Percentiles rank a stretch among this genome's conserved stretches.
These are phyloP conservation scores for Citrus cavaleriei DNA, from an alignment of 345 rosid species.

Conservation along the genomic window DNA sequence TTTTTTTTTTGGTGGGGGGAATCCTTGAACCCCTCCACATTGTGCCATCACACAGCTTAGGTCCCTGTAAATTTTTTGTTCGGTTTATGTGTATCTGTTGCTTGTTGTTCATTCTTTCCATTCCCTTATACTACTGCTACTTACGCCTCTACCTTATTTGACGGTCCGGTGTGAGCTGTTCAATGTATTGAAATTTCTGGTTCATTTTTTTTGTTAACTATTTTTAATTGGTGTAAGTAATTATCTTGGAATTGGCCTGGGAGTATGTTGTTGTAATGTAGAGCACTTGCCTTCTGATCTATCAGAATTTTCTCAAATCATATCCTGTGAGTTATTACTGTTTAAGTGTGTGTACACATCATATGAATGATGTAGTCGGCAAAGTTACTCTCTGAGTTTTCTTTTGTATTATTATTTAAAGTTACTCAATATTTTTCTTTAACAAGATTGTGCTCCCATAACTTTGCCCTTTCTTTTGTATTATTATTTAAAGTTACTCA, in stretches of 20 bases:
- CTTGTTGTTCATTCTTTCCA: constrained; percentile 1
- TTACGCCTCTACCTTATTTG: neutral
- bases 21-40: constrained; percentile 16
- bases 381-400: no score
- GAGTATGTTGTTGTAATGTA: neutral
- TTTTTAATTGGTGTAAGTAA: neutral
- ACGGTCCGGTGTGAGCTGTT: constrained; percentile 8
- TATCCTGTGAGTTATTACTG: neutral
- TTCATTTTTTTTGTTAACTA: neutral
- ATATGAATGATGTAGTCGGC: no score
- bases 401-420: no score
- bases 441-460: no score
- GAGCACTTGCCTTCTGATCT: neutral
- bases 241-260: neutral
- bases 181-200: constrained; percentile 13
- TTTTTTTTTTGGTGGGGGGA: no score
- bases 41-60: constrained; percentile 24
- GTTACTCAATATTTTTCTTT: no score
- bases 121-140: neutral
- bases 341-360: no score
- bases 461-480: no score
- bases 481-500: no score
- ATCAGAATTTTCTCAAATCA: neutral
- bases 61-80: constrained; percentile 28
- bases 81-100: constrained; percentile 10